Evolutionary conservation across 768 basidiomycete species (phyloP).

Genomic region (Lentinus tigrinus): DNA sequence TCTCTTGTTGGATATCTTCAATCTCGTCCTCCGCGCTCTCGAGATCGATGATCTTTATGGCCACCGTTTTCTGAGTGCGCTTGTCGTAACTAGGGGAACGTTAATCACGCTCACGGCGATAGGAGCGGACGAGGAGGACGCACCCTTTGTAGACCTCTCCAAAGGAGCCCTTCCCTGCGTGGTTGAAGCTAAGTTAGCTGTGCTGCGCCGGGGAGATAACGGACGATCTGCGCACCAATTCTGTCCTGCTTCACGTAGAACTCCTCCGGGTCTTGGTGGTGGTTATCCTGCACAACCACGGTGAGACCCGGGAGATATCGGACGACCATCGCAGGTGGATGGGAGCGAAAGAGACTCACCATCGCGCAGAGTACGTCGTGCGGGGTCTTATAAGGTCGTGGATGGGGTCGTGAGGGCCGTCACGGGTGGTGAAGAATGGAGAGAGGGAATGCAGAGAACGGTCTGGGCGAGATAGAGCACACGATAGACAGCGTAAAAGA

Average conservation of each 20-base stretch:
- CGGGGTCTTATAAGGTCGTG: constrained; percentile 19
- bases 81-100: constrained; percentile 75
- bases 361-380: constrained; percentile 12
- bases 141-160: constrained; percentile 99
- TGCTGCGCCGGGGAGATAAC: constrained; percentile 12
- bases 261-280: constrained; percentile 89
- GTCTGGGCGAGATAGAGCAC: constrained; percentile 9
- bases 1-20: constrained; percentile 99
- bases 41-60: constrained; percentile 99
- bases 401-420: constrained; percentile 20
- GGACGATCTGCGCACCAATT: constrained; percentile 63
- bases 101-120: constrained; percentile 8
- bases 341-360: constrained; percentile 21
- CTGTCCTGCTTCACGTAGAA: constrained; percentile 96
- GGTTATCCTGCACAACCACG: constrained; percentile 48
- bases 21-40: constrained; percentile 99
- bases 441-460: constrained; percentile 5
- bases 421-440: constrained; percentile 8
- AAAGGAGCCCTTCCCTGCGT: constrained; percentile 92
- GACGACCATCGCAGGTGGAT: constrained; percentile 2
- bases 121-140: constrained; percentile 22
- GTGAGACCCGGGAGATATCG: constrained; percentile 8
- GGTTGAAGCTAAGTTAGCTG: background rate
- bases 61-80: constrained; percentile 93
- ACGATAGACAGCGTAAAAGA: constrained; percentile 11